A percentile compares a stretch with the other conserved stretches of the same genome.
Conservation (phyloP, 2,329 filamentous ascomycete species). For the Clarireedia sp. region DNA sequence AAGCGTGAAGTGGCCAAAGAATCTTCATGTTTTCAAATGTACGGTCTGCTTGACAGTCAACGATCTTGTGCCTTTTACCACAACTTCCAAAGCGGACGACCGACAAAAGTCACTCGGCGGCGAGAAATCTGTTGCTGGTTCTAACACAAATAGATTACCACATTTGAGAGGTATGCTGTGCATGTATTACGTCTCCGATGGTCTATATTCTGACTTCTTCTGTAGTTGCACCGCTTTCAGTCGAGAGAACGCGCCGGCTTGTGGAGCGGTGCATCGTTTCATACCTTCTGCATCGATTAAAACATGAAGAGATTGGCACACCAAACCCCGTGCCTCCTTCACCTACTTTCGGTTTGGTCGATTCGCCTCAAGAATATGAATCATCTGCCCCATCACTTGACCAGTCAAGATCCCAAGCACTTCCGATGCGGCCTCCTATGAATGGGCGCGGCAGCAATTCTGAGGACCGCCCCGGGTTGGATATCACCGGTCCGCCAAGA, state of each 20-base stretch:
- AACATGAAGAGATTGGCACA: slow-evolving; percentile 26
- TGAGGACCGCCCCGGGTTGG: not conserved
- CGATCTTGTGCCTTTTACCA: slow-evolving; percentile 50
- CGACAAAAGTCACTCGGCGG: slow-evolving; percentile 13
- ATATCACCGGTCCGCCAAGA: not conserved
- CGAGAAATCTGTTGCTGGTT: slow-evolving; percentile 14
- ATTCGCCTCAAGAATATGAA: not conserved
- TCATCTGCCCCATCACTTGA: not conserved
- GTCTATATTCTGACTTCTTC: slow-evolving; percentile 5
- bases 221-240: slow-evolving; percentile 43
- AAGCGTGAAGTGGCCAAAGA: slow-evolving; percentile 69
- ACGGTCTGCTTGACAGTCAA: slow-evolving; percentile 80
- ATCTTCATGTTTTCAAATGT: slow-evolving; percentile 69
- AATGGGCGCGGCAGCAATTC: not conserved
- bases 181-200: not conserved
- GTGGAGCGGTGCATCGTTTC: slow-evolving; percentile 44
- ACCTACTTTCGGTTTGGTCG: not conserved
- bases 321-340: not conserved
- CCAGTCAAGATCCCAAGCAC: slow-evolving; percentile 2
- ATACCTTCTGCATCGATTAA: slow-evolving; percentile 39
- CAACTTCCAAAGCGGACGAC: not conserved
- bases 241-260: slow-evolving; percentile 51
- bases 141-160: slow-evolving; percentile 13
- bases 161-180: slow-evolving; percentile 16
- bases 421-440: slow-evolving; percentile 1